A percentile compares a stretch with the other conserved stretches of the same genome.
These are phyloP conservation scores for Hericium coralloides DNA, from an alignment of 768 basidiomycete species.

Conservation along the genomic window DNA sequence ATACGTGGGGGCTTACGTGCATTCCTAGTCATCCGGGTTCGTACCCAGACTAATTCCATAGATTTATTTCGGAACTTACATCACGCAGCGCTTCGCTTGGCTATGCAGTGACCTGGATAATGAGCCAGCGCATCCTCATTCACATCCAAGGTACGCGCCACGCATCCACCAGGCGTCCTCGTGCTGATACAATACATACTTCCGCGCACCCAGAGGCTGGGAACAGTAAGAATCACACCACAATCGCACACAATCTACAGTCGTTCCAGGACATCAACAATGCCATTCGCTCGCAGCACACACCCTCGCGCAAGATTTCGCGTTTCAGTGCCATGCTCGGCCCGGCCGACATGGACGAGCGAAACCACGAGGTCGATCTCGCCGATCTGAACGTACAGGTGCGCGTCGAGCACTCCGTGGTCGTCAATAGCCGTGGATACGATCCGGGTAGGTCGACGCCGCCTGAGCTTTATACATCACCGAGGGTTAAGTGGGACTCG, in stretches of 20 bases:
- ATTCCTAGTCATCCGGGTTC: conserved; percentile 16
- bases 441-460: neutral
- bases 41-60: neutral
- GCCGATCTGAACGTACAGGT: neutral
- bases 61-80: neutral
- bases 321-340: neutral
- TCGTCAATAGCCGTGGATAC: neutral
- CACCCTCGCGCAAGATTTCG: too few relatives aligned
- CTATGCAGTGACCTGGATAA: conserved; percentile 21
- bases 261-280: neutral
- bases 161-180: conserved; percentile 20
- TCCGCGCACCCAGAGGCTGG: conserved; percentile 12
- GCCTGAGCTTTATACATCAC: neutral
- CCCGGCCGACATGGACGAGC: neutral
- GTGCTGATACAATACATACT: conserved; percentile 24
- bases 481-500: conserved; percentile 1
- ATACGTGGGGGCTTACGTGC: too few relatives aligned
- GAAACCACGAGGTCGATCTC: neutral
- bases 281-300: neutral
- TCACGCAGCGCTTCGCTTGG: conserved; percentile 22
- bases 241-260: neutral
- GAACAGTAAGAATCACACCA: conserved; percentile 1
- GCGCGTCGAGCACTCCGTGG: conserved; percentile 2
- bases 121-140: conserved; percentile 25
- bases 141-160: conserved; percentile 22